phyloP scores from a whole-genome alignment of 2,329 filamentous ascomycete genomes.

The Epichloe typhina region DNA sequence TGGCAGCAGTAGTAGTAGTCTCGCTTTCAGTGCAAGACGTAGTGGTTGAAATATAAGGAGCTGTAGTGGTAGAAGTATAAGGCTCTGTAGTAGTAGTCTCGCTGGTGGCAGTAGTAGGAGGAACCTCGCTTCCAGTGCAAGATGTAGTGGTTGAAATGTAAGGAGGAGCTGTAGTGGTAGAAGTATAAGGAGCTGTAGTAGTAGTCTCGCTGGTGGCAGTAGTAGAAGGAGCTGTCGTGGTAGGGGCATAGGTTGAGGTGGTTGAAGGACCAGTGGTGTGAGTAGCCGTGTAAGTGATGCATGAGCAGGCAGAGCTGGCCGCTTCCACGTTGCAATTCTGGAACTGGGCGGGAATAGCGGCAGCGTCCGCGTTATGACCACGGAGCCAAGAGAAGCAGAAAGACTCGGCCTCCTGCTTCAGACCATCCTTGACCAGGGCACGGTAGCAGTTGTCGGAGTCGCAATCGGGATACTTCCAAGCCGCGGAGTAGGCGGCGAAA shows the following conservation, averaged over 20 bases:
- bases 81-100: no score
- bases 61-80: background rate
- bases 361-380: slow-evolving; percentile 14
- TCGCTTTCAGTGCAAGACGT: no score
- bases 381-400: slow-evolving; percentile 23
- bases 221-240: background rate
- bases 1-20: no score
- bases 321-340: slow-evolving; percentile 15
- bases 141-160: no score
- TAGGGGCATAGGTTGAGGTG: background rate
- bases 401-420: slow-evolving; percentile 13
- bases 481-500: slow-evolving; percentile 18
- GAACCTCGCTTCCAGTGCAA: no score
- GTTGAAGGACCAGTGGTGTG: slow-evolving; percentile 9
- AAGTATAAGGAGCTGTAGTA: no score
- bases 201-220: slow-evolving; percentile 5
- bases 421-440: slow-evolving; percentile 21
- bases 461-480: slow-evolving; percentile 16
- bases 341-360: slow-evolving; percentile 19
- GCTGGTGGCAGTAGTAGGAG: no score
- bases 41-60: no score
- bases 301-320: slow-evolving; percentile 24
- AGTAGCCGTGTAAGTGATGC: slow-evolving; percentile 23
- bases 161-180: background rate
- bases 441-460: slow-evolving; percentile 23